A percentile compares a stretch with the other conserved stretches of the same genome.
Conservation (phyloP, 441 rosid species). For the Jatropha podagrica region DNA sequence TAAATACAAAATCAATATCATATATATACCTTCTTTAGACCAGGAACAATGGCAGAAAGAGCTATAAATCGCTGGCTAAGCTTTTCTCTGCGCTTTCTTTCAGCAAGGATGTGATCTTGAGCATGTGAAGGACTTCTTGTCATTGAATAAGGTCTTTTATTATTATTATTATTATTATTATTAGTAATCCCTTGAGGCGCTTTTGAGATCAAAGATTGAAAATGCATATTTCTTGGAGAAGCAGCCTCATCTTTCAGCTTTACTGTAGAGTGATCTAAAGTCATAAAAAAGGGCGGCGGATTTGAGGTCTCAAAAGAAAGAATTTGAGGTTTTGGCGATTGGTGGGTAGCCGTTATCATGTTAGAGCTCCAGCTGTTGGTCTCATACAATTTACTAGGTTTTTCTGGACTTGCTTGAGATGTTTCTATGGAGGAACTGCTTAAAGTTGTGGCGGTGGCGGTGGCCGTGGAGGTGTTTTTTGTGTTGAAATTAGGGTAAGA, state of each 20-base stretch:
- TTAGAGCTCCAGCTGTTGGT: constrained; percentile 37
- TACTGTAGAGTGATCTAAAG: background rate
- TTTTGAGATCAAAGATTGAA: constrained; percentile 15
- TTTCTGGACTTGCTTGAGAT: constrained; percentile 18
- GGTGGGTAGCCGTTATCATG: constrained; percentile 18
- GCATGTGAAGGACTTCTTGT: constrained; percentile 43
- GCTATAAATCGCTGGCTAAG: constrained; percentile 69
- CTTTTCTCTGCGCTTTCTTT: constrained; percentile 74
- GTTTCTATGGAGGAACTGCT: constrained; percentile 30
- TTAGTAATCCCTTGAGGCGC: background rate
- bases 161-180: background rate
- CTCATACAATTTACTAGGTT: constrained; percentile 35
- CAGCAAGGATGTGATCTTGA: constrained; percentile 70
- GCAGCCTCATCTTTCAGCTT: constrained; percentile 34
- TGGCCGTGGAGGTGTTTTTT: constrained; percentile 13
- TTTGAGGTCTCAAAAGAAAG: constrained; percentile 30
- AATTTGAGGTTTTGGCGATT: constrained; percentile 24
- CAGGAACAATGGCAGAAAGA: constrained; percentile 75
- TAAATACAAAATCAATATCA: no score
- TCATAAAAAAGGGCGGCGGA: constrained; percentile 18
- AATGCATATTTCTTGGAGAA: constrained; percentile 22
- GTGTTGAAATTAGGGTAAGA: constrained; percentile 25
- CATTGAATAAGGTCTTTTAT: constrained; percentile 28
- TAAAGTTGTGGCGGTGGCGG: background rate
- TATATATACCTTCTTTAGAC: constrained; percentile 63